A percentile compares a stretch with the other conserved stretches of the same genome.
Conservation (phyloP, 257 asterid genomes). For the Scutellaria galericulata region DNA sequence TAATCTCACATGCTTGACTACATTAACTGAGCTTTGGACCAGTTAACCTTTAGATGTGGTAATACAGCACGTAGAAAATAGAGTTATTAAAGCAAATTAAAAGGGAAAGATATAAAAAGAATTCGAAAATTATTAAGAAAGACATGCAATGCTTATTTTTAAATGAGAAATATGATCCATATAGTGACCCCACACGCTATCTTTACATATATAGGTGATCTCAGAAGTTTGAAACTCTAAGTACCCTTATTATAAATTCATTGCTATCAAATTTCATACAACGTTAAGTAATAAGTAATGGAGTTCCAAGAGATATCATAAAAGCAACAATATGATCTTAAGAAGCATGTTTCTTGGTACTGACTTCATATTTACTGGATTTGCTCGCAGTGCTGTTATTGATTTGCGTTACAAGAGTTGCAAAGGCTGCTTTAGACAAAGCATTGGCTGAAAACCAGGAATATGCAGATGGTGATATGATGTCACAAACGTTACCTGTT, state of each 20-base stretch:
- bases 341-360: not conserved
- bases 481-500: constrained; percentile 52
- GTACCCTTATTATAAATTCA: too few species aligned
- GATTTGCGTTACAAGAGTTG: constrained; percentile 71
- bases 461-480: constrained; percentile 38
- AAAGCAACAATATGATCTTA: not conserved
- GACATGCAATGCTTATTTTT: not conserved
- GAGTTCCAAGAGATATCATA: not conserved
- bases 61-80: not conserved
- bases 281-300: too few species aligned
- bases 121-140: not conserved
- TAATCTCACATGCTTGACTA: constrained; percentile 1
- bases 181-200: too few species aligned
- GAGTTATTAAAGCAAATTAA: not conserved
- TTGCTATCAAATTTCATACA: too few species aligned
- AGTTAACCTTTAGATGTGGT: not conserved
- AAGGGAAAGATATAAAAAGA: not conserved
- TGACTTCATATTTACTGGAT: constrained; percentile 14
- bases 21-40: not conserved
- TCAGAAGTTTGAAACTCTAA: too few species aligned
- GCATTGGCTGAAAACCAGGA: constrained; percentile 83
- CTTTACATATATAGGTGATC: too few species aligned
- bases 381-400: constrained; percentile 62
- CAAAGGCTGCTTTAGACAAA: constrained; percentile 75
- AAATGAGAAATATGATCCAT: not conserved